Conservation (phyloP, 2,329 filamentous ascomycete species). For the Stemphylium vesicarium region DNA sequence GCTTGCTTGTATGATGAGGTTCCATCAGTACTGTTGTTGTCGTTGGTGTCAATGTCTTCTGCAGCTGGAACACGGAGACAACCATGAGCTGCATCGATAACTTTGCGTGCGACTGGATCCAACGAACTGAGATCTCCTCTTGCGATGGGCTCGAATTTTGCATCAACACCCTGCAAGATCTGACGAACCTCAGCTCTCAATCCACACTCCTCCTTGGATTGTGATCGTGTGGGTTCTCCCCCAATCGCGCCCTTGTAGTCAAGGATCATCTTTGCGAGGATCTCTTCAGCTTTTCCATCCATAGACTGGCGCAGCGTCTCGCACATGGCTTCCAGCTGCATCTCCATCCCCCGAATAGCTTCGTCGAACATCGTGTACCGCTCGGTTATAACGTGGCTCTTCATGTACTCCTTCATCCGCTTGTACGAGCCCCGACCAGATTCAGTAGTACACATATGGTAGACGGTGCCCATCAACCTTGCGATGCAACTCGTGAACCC, state of each 20-base stretch:
- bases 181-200: slow-evolving; percentile 25
- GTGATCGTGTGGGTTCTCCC: slow-evolving; percentile 7
- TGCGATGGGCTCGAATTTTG: slow-evolving; percentile 30
- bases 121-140: slow-evolving; percentile 19
- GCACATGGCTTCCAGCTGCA: slow-evolving; percentile 52
- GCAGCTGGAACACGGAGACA: no score
- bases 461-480: slow-evolving; percentile 55
- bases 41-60: no score
- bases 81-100: no score
- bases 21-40: no score
- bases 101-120: background rate
- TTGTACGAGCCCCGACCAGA: slow-evolving; percentile 54
- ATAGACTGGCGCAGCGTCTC: slow-evolving; percentile 53
- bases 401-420: slow-evolving; percentile 62
- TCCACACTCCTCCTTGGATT: slow-evolving; percentile 15
- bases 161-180: slow-evolving; percentile 24
- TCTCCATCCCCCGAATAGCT: slow-evolving; percentile 52
- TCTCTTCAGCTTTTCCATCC: slow-evolving; percentile 54
- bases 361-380: slow-evolving; percentile 59
- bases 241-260: slow-evolving; percentile 34
- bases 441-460: slow-evolving; percentile 55
- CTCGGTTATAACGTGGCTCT: slow-evolving; percentile 49
- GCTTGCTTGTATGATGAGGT: background rate
- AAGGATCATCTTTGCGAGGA: slow-evolving; percentile 43
- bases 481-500: slow-evolving; percentile 60